Evolutionary conservation across 1,284 basidiomycete species (phyloP).

Genomic region (Ceraceosorus guamensis): DNA sequence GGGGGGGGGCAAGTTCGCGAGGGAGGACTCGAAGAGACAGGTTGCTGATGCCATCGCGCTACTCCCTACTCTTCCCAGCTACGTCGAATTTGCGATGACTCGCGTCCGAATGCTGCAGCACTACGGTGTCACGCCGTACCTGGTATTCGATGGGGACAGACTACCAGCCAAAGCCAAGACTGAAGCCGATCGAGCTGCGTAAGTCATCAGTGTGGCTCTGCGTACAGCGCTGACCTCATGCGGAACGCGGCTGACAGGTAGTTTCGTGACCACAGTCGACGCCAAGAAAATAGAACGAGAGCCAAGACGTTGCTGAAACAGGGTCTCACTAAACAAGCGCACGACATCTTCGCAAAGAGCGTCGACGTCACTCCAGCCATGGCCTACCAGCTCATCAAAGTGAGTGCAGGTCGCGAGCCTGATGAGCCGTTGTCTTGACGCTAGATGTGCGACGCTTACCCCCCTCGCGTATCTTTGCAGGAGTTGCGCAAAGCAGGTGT

Average conservation of each 20-base stretch:
- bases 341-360: constrained; percentile 82
- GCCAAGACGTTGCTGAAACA: constrained; percentile 69
- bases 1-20: no score
- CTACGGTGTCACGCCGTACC: constrained; percentile 74
- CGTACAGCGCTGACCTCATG: neutral
- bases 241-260: neutral
- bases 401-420: constrained; percentile 40
- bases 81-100: constrained; percentile 93
- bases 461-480: no score
- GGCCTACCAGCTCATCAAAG: constrained; percentile 96
- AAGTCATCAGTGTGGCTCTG: neutral
- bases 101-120: constrained; percentile 77
- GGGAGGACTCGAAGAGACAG: no score
- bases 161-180: constrained; percentile 89
- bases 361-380: constrained; percentile 94
- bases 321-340: constrained; percentile 70
- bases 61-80: no score
- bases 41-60: no score
- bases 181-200: constrained; percentile 66
- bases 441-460: neutral
- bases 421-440: neutral
- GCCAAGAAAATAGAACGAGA: constrained; percentile 59
- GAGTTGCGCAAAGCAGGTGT: constrained; percentile 22
- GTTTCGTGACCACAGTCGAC: constrained; percentile 48
- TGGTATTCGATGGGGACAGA: constrained; percentile 94